Evolutionary conservation across 2,329 filamentous ascomycete species (phyloP), one percentile per base, ranked within the genome.

Genomic region (Colletotrichum noveboracense): DNA sequence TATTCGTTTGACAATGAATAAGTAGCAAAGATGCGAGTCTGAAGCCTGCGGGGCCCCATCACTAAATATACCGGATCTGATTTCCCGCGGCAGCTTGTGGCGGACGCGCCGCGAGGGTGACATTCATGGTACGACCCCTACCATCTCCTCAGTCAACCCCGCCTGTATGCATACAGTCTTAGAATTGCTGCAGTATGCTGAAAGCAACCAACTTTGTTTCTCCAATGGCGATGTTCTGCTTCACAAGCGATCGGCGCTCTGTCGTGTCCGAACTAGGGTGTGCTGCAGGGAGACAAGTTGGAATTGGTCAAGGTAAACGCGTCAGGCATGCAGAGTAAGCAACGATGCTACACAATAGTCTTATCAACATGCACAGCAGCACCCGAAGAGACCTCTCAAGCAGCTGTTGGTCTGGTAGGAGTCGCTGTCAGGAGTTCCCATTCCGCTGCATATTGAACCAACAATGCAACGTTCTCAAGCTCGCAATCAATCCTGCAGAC

Each of bases 101-200:
- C 3, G 26, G 0, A 30, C 56, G 26, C 56, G 56, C 28, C 6
- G 16, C 28, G 5, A 60, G 0, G 56, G 6, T 43, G 1, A n/a
- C 9, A 43, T 43, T 43, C 38, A 0, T 43, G 5, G 9, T 10
- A 58, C 3, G 4, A 16, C 0, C 24, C 55, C 21, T 16, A 28
- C 7, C 16, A 28, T 28, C 55, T 28, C 2, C 55, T 58, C 55
- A 58, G 2, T 28, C 24, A 58, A 58, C 55, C 55, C 55, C 55
- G 24, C 55, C 55, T 28, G 0, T 0, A 5, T 58, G 55, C 55
- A 58, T 28, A 10, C 55, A 26, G 0, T 28, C 1, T 0, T 58
- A 6, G 0, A 0, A 28, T 16, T 6, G 55, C 3, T 58, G 55
- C 55, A 13, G 13, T 10, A 2, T 10, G 3, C 55, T 28, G 55